These are phyloP conservation scores for Lachancea sp. DNA, from an alignment of 805 yeast genomes.

Conservation along the genomic window DNA sequence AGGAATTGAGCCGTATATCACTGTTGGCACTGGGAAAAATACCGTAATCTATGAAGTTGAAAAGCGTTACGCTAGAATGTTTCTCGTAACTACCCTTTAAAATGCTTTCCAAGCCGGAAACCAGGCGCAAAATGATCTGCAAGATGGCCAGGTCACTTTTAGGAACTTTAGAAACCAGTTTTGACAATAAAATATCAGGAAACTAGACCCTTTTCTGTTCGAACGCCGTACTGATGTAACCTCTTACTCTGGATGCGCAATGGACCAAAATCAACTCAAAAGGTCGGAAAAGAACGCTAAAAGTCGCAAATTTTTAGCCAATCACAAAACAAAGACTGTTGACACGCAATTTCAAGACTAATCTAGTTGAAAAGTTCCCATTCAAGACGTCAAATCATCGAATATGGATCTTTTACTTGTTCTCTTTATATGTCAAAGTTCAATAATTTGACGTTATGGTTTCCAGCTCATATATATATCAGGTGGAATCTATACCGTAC, in stretches of 20 bases:
- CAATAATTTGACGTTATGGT: neutral
- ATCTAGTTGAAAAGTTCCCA: neutral
- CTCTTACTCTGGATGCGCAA: neutral
- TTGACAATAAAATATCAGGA: neutral
- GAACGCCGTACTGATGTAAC: no score
- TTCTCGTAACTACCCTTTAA: no score
- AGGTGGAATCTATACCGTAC: neutral
- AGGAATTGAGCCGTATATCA: no score
- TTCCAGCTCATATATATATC: neutral
- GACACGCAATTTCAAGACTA: no score
- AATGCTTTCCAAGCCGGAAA: no score
- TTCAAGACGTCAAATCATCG: neutral
- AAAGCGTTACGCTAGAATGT: no score
- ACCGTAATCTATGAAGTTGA: no score
- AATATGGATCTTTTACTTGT: neutral
- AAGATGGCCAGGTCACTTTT: no score
- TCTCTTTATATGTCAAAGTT: neutral
- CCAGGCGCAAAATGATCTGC: no score
- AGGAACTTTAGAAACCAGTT: no score
- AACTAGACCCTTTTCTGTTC: neutral
- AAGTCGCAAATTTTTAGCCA: neutral
- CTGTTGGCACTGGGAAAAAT: no score
- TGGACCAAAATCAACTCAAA: neutral
- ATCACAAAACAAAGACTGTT: neutral
- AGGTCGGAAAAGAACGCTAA: neutral